Conservation (phyloP, 257 asterid species). For the Paulownia fortunei region DNA sequence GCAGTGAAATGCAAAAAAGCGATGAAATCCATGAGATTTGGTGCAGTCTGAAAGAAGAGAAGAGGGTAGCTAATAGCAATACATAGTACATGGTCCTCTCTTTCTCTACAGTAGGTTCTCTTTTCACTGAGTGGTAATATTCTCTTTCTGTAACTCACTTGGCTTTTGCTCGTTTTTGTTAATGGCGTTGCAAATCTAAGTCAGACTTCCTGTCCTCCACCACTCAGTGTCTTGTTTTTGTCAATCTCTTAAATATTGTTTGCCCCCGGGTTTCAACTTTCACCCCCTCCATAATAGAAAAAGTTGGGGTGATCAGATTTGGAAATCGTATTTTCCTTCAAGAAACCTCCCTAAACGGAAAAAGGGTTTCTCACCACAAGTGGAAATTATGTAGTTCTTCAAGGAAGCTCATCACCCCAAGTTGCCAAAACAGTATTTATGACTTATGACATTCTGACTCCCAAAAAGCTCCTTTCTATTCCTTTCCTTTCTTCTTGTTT, state of each 20-base stretch:
- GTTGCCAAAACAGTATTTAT: conserved; percentile 28
- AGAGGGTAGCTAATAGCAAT: background rate
- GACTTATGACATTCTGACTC: background rate
- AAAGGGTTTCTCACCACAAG: conserved; percentile 40
- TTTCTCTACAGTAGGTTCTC: conserved; percentile 40
- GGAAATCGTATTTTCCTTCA: conserved; percentile 55
- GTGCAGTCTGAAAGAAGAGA: conserved; percentile 21
- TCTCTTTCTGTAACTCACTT: conserved; percentile 55
- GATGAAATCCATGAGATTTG: conserved; percentile 41
- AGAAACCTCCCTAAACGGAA: conserved; percentile 59
- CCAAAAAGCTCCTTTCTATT: background rate
- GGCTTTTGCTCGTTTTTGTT: conserved; percentile 57
- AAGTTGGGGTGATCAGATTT: conserved; percentile 41
- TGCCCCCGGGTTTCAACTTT: conserved; percentile 21
- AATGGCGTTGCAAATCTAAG: conserved; percentile 53
- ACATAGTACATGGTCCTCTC: background rate
- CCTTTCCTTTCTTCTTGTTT: background rate
- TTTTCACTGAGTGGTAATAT: conserved; percentile 61
- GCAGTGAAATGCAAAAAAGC: conserved; percentile 32
- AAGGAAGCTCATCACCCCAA: conserved; percentile 45
- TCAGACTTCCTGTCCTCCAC: conserved; percentile 41
- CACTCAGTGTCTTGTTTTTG: conserved; percentile 59
- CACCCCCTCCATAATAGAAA: conserved; percentile 45
- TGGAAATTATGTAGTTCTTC: conserved; percentile 59
- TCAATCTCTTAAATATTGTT: conserved; percentile 63